Percentiles rank a stretch among this genome's conserved stretches.
phyloP scores from a whole-genome alignment of 83 land plant species.

The Picea mariana region DNA sequence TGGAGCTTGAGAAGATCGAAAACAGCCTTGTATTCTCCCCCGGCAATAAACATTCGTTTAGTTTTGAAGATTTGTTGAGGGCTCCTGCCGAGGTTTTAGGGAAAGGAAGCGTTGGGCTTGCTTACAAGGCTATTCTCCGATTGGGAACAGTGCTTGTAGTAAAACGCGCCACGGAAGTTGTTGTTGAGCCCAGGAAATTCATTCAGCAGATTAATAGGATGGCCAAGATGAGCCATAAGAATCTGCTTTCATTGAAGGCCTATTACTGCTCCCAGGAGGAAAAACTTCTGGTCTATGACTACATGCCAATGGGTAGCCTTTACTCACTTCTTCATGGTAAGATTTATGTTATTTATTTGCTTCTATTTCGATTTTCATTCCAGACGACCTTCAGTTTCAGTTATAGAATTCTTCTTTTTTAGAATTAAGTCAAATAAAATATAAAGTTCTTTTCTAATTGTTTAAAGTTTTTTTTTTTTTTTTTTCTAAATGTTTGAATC shows the following conservation, averaged over 20 bases:
- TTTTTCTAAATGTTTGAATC: too few relatives aligned
- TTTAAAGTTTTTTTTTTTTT: too few relatives aligned
- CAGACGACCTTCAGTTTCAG: too few relatives aligned
- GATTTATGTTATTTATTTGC: background rate
- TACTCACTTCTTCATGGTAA: slow-evolving; percentile 31
- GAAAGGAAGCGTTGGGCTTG: slow-evolving; percentile 21
- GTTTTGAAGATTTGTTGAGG: slow-evolving; percentile 26
- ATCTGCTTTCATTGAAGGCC: slow-evolving; percentile 20
- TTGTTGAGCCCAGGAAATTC: slow-evolving; percentile 4
- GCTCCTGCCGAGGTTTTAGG: slow-evolving; percentile 29
- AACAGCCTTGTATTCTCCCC: slow-evolving; percentile 22
- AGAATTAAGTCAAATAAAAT: too few relatives aligned
- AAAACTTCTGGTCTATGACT: slow-evolving; percentile 23
- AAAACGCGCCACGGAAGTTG: slow-evolving; percentile 20
- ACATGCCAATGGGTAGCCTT: slow-evolving; percentile 26
- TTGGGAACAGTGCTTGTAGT: slow-evolving; percentile 10
- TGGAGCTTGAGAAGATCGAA: slow-evolving; percentile 3
- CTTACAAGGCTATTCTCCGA: slow-evolving; percentile 24
- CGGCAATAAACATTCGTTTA: slow-evolving; percentile 1
- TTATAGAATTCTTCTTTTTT: too few relatives aligned
- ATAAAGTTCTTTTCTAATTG: too few relatives aligned
- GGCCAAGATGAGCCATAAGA: slow-evolving; percentile 15
- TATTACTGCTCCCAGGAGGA: slow-evolving; percentile 25
- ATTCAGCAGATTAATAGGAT: slow-evolving; percentile 13
- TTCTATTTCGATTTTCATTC: background rate